These are phyloP conservation scores for Phytopythium ostracodes DNA, from an alignment of 352 stramenopile species.

Conservation along the genomic window DNA sequence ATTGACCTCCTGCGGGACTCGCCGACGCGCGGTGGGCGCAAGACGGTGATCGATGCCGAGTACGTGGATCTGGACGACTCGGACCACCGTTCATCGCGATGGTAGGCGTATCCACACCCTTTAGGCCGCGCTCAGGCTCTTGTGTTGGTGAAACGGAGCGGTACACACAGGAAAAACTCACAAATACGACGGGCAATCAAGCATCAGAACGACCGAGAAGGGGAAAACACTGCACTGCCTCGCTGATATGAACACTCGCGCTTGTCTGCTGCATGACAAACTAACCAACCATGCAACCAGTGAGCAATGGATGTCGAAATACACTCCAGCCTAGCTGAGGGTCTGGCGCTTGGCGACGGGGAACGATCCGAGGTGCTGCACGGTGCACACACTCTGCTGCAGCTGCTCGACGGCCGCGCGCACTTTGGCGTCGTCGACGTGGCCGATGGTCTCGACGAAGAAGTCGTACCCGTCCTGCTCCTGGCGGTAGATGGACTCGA, in stretches of 20 bases:
- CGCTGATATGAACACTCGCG: not conserved
- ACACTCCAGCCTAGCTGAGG: slow-evolving; percentile 24
- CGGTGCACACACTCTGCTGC: slow-evolving; percentile 41
- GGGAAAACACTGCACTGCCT: not conserved
- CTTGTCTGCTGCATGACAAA: not conserved
- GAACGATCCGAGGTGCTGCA: slow-evolving; percentile 82
- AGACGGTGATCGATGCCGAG: slow-evolving; percentile 69
- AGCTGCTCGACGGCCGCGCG: slow-evolving; percentile 50
- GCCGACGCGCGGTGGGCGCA: slow-evolving; percentile 24
- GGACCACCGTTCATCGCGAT: slow-evolving; percentile 14
- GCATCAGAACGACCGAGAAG: not conserved
- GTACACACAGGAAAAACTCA: not conserved
- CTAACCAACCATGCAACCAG: not conserved
- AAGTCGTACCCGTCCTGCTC: slow-evolving; percentile 79
- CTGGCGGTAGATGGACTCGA: slow-evolving; percentile 85
- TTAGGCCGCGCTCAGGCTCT: not conserved
- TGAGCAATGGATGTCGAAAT: no score
- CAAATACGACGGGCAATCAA: not conserved
- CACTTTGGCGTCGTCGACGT: slow-evolving; percentile 70
- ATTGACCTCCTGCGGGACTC: slow-evolving; percentile 63
- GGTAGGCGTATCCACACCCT: slow-evolving; percentile 10
- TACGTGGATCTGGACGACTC: slow-evolving; percentile 56
- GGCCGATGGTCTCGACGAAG: slow-evolving; percentile 78
- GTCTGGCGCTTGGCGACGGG: slow-evolving; percentile 51
- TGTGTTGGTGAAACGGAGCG: not conserved